Conservation (phyloP, 2,329 filamentous ascomycete genomes). For the Aspergillus calidoustus region DNA sequence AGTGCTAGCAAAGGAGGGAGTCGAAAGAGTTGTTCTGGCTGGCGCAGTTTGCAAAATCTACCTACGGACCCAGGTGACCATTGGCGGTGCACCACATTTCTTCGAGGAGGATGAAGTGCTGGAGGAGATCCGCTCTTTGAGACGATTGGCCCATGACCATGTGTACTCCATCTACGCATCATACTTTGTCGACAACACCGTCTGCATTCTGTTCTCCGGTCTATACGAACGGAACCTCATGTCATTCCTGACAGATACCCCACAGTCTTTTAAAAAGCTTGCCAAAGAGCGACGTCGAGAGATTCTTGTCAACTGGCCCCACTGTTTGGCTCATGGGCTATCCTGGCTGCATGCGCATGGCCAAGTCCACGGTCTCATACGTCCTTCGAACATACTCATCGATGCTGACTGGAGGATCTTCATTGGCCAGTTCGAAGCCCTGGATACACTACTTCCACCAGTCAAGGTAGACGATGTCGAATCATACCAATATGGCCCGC, state of each 20-base stretch:
- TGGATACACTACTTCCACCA: constrained; percentile 58
- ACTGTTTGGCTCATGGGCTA: constrained; percentile 59
- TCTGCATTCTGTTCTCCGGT: constrained; percentile 50
- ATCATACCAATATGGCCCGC: constrained; percentile 62
- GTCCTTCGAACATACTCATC: constrained; percentile 64
- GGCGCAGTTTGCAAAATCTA: constrained; percentile 40
- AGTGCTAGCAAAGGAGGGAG: constrained; percentile 39
- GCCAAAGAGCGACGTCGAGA: constrained; percentile 48
- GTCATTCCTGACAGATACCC: constrained; percentile 48
- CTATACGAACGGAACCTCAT: constrained; percentile 47
- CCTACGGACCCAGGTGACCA: constrained; percentile 44
- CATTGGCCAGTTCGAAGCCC: constrained; percentile 61
- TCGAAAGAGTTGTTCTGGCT: constrained; percentile 48
- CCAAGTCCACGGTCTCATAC: constrained; percentile 60
- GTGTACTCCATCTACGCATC: constrained; percentile 50
- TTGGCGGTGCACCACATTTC: constrained; percentile 43
- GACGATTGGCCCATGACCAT: constrained; percentile 48
- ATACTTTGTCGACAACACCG: constrained; percentile 48
- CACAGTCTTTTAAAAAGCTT: constrained; percentile 47
- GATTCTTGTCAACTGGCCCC: constrained; percentile 51
- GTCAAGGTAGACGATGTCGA: constrained; percentile 60
- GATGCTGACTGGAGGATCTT: constrained; percentile 61
- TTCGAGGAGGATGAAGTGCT: constrained; percentile 47
- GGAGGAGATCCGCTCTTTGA: constrained; percentile 44
- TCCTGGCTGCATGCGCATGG: constrained; percentile 61